Percentiles rank a stretch among this genome's conserved stretches.
These are phyloP conservation scores for Phytophthora nicotianae DNA, from an alignment of 352 stramenopile species.

Conservation along the genomic window DNA sequence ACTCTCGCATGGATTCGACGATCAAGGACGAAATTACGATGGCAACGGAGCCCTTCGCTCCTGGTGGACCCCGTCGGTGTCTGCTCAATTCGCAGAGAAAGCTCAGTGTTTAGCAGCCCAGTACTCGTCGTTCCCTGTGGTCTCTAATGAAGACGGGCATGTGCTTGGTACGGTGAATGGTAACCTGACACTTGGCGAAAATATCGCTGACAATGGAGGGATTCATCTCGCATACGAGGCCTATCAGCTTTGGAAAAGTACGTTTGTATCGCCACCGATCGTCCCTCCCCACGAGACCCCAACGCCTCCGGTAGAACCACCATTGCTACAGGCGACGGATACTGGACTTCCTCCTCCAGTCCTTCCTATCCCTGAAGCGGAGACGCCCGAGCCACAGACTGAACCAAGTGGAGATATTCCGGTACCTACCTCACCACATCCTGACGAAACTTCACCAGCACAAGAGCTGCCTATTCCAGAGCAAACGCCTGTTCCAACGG, in stretches of 20 bases:
- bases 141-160: constrained; percentile 39
- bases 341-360: constrained; percentile 11
- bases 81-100: constrained; percentile 52
- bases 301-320: constrained; percentile 1
- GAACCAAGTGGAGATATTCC: constrained; percentile 16
- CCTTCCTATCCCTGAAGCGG: constrained; percentile 18
- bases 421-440: constrained; percentile 13
- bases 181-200: constrained; percentile 92
- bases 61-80: constrained; percentile 88
- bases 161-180: constrained; percentile 81
- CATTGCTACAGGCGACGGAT: constrained; percentile 10
- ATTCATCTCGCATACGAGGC: constrained; percentile 86
- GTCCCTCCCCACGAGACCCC: constrained; percentile 1
- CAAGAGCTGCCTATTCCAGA: constrained; percentile 7
- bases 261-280: constrained; percentile 13
- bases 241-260: constrained; percentile 66
- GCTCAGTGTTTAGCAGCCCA: constrained; percentile 61
- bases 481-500: constrained; percentile 10
- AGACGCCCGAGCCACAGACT: constrained; percentile 13
- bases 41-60: constrained; percentile 85
- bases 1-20: constrained; percentile 95
- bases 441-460: constrained; percentile 8
- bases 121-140: constrained; percentile 64
- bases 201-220: constrained; percentile 92
- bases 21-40: constrained; percentile 91